Evolutionary conservation across 1,139 yeast genomes (phyloP).

Genomic region (Diutina sp.): DNA sequence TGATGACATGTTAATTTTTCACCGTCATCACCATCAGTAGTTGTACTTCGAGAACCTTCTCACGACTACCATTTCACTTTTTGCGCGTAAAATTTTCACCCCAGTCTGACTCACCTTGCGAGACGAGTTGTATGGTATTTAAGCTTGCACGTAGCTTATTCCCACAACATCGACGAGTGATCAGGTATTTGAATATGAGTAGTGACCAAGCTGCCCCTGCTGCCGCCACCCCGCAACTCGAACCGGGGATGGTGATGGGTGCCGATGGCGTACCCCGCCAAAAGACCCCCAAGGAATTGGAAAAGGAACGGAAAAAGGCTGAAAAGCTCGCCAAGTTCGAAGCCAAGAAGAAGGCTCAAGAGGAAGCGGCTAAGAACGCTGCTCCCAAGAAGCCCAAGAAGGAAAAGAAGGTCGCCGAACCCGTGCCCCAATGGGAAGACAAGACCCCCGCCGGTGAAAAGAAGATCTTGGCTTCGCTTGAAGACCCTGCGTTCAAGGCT

Average conservation of each 20-base stretch:
- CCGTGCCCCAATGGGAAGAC: constrained; percentile 73
- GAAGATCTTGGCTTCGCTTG: constrained; percentile 71
- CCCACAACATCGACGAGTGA: neutral
- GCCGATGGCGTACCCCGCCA: neutral
- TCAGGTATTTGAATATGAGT: neutral
- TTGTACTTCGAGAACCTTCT: neutral
- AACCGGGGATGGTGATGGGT: neutral
- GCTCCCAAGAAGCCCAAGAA: constrained; percentile 51
- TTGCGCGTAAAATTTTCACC: neutral
- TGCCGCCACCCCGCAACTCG: neutral
- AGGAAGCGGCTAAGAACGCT: constrained; percentile 32
- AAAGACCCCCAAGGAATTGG: constrained; percentile 68
- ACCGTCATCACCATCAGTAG: no score
- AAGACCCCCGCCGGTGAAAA: constrained; percentile 81
- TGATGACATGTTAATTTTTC: no score
- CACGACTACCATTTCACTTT: neutral
- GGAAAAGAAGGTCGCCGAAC: constrained; percentile 49
- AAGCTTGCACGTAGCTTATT: constrained; percentile 1
- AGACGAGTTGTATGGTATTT: neutral
- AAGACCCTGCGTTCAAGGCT: constrained; percentile 88
- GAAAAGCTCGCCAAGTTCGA: constrained; percentile 90
- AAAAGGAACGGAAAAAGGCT: constrained; percentile 92
- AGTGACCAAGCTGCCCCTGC: neutral
- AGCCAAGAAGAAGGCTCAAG: constrained; percentile 84
- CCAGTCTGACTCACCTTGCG: neutral